Evolutionary conservation across 208 protist genomes (phyloP).

Genomic region (Acanthamoeba culbertsoni): DNA sequence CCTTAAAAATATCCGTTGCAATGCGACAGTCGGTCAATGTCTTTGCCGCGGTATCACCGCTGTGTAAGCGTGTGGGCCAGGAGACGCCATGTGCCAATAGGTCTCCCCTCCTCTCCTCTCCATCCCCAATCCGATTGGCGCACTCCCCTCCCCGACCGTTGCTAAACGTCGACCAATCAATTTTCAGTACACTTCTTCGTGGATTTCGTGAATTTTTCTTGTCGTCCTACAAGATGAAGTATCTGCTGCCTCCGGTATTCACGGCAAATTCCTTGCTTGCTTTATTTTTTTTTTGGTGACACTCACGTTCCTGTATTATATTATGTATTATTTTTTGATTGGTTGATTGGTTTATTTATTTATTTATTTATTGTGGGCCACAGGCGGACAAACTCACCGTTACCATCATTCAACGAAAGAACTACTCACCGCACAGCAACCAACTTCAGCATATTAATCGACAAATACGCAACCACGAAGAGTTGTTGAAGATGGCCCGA

Average conservation of each 20-base stretch:
- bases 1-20: neutral
- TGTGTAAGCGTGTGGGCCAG: neutral
- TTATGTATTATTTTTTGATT: too few species aligned
- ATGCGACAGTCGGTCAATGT: neutral
- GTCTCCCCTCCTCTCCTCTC: neutral
- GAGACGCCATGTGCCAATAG: neutral
- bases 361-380: neutral
- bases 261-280: neutral
- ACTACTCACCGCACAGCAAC: neutral
- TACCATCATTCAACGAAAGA: conserved; percentile 23
- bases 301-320: too few species aligned
- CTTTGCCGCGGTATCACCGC: conserved; percentile 7
- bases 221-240: neutral
- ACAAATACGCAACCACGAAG: conserved; percentile 14
- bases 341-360: neutral
- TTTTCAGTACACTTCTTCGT: neutral
- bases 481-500: neutral
- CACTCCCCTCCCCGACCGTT: too few species aligned
- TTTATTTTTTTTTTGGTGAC: neutral
- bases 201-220: conserved; percentile 18
- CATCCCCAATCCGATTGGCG: too few species aligned
- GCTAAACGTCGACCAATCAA: too few species aligned
- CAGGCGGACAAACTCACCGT: conserved; percentile 20
- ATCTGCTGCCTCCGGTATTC: neutral
- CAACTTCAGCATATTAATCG: neutral